Evolutionary conservation across 805 yeast genomes (phyloP).

Genomic region (Scheffersomyces amazonensis): DNA sequence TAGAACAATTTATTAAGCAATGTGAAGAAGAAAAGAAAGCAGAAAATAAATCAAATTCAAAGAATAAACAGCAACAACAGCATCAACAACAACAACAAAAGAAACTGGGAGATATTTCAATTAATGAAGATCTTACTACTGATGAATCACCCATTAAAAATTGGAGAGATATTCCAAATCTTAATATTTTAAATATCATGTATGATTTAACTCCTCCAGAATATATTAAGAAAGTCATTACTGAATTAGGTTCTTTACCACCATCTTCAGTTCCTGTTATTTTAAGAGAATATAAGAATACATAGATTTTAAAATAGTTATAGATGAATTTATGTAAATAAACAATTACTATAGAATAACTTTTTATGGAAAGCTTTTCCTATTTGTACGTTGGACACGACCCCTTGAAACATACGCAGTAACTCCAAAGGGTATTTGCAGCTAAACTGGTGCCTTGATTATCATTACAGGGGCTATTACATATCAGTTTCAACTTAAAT

Average conservation of each 20-base stretch:
- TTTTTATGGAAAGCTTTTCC: too few species aligned
- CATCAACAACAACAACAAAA: conserved; percentile 12
- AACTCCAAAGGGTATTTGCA: too few species aligned
- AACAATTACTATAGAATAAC: too few species aligned
- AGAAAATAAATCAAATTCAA: conserved; percentile 10
- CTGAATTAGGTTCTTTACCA: conserved; percentile 94
- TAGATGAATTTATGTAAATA: too few species aligned
- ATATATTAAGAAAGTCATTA: conserved; percentile 89
- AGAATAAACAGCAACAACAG: conserved; percentile 18
- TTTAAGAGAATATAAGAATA: conserved; percentile 79
- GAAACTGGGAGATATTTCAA: conserved; percentile 2
- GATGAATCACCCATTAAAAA: conserved; percentile 47
- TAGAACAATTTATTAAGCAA: conserved; percentile 57
- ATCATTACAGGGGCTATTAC: too few species aligned
- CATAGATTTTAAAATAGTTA: conserved; percentile 7
- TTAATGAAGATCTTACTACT: conserved; percentile 10
- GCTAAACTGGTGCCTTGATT: too few species aligned
- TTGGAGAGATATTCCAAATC: conserved; percentile 61
- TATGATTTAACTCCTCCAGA: conserved; percentile 95
- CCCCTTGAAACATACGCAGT: too few species aligned
- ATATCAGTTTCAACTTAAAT: too few species aligned
- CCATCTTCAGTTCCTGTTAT: conserved; percentile 98
- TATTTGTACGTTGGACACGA: too few species aligned
- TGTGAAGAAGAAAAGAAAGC: conserved; percentile 27
- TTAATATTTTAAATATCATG: conserved; percentile 79